Percentiles rank a stretch among this genome's conserved stretches.
phyloP scores from a whole-genome alignment of 148 eudicot genomes.

The Silene latifolia region DNA sequence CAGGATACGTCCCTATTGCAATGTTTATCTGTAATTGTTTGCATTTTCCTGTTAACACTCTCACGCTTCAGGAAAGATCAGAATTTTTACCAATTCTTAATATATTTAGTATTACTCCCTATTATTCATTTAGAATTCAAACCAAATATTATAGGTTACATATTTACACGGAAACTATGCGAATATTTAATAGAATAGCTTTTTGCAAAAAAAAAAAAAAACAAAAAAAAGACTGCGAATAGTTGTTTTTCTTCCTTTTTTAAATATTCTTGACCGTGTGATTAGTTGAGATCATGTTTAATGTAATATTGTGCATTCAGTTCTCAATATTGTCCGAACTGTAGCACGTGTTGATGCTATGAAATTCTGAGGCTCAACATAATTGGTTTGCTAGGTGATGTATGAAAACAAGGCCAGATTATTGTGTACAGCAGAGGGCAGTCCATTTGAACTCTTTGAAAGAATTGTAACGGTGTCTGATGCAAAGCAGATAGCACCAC shows the following conservation, averaged over 20 bases:
- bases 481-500: conserved; percentile 62
- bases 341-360: not conserved
- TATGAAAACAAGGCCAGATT: conserved; percentile 86
- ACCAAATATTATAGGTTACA: too few relatives aligned
- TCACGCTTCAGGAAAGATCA: not conserved
- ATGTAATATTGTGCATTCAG: not conserved
- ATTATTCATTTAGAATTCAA: not conserved
- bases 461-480: conserved; percentile 75
- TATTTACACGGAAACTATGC: not conserved
- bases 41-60: not conserved
- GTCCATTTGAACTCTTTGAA: conserved; percentile 65
- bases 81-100: not conserved
- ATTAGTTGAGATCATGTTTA: too few relatives aligned
- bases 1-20: not conserved
- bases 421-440: conserved; percentile 85
- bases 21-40: not conserved
- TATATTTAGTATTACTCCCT: not conserved
- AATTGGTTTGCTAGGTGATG: conserved; percentile 55
- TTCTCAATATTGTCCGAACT: not conserved
- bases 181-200: too few relatives aligned
- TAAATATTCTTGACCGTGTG: too few relatives aligned
- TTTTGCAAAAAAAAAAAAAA: too few relatives aligned
- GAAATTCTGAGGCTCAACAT: not conserved
- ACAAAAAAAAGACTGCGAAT: too few relatives aligned
- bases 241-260: too few relatives aligned